phyloP scores from a whole-genome alignment of 2,329 filamentous ascomycete genomes.

The Graphilbum sp. region DNA sequence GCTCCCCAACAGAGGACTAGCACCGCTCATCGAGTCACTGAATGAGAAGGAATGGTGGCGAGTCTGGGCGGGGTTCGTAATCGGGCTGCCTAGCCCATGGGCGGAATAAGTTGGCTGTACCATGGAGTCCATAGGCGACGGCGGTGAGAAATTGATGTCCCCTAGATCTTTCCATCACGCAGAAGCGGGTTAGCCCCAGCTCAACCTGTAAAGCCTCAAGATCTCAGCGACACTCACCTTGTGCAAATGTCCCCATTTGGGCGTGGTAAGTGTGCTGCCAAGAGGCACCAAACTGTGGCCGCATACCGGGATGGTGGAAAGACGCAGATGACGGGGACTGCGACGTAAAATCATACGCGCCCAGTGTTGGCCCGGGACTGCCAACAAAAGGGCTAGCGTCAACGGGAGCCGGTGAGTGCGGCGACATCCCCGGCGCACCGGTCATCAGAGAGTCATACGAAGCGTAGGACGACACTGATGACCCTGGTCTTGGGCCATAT shows the following conservation, averaged over 20 bases:
- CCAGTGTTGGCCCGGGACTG: slow-evolving; percentile 9
- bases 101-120: no score
- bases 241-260: slow-evolving; percentile 7
- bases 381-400: slow-evolving; percentile 10
- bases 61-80: slow-evolving; percentile 7
- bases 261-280: slow-evolving; percentile 11
- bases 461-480: slow-evolving; percentile 10
- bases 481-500: slow-evolving; percentile 7
- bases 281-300: slow-evolving; percentile 9
- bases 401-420: slow-evolving; percentile 8
- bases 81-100: slow-evolving; percentile 6
- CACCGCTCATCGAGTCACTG: slow-evolving; percentile 2
- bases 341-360: slow-evolving; percentile 7
- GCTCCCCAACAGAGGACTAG: slow-evolving; percentile 1
- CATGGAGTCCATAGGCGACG: slow-evolving; percentile 10
- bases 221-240: slow-evolving; percentile 4
- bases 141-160: slow-evolving; percentile 10
- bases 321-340: neutral
- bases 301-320: slow-evolving; percentile 10
- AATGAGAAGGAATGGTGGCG: slow-evolving; percentile 7
- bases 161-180: no score
- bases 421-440: slow-evolving; percentile 7
- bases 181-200: no score
- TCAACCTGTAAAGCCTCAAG: no score
- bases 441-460: slow-evolving; percentile 11